Evolutionary conservation across 805 yeast genomes (phyloP).

Genomic region (Wickerhamiella sorbophila): DNA sequence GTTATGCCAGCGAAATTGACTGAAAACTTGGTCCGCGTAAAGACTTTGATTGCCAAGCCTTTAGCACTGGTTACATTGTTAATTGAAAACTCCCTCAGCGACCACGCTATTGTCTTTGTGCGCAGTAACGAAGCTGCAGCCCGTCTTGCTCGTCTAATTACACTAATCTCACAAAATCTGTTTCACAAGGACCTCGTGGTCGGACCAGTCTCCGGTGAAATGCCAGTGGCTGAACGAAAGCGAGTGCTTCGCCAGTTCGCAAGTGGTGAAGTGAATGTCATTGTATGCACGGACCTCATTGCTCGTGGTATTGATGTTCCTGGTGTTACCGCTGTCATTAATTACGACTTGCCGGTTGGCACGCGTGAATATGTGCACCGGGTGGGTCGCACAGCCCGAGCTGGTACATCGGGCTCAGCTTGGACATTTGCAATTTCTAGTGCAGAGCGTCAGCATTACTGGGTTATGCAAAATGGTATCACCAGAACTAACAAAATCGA

Average conservation of each 20-base stretch:
- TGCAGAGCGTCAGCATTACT: conserved; percentile 49
- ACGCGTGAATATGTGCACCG: conserved; percentile 89
- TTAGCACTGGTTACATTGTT: conserved; percentile 49
- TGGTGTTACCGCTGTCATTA: conserved; percentile 58
- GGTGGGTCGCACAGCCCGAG: conserved; percentile 96
- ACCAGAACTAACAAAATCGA: conserved; percentile 20
- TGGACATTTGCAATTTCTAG: conserved; percentile 59
- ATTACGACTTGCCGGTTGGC: conserved; percentile 82
- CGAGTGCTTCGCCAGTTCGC: conserved; percentile 48
- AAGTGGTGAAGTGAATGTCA: conserved; percentile 35
- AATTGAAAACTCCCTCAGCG: conserved; percentile 14
- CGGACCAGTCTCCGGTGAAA: conserved; percentile 28
- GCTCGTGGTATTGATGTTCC: conserved; percentile 89
- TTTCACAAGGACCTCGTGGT: conserved; percentile 13
- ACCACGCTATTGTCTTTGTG: conserved; percentile 45
- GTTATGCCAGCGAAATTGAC: conserved; percentile 25
- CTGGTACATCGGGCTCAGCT: conserved; percentile 64
- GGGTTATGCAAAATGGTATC: conserved; percentile 23
- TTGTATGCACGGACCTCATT: conserved; percentile 73
- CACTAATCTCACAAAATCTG: conserved; percentile 26
- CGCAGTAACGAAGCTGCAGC: conserved; percentile 77
- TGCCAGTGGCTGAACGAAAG: conserved; percentile 32
- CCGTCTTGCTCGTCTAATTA: conserved; percentile 53
- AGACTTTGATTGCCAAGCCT: conserved; percentile 44
- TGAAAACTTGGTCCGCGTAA: conserved; percentile 25